phyloP scores from a whole-genome alignment of 176 grass and related monocot species.

The Otatea glauca region DNA sequence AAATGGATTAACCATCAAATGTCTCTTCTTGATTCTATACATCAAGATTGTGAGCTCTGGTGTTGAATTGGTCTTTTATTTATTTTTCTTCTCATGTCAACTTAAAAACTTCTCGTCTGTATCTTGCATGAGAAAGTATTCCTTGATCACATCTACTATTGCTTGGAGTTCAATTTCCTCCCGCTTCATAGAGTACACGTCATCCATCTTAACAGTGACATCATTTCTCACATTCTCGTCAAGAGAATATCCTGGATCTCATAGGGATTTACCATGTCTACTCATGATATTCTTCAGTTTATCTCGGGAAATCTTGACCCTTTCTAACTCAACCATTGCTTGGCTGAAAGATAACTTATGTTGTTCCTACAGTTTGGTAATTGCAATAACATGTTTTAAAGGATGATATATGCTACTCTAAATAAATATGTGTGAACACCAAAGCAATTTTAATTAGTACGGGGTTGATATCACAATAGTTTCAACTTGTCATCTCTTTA shows the following conservation, averaged over 20 bases:
- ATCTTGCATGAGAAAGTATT: conserved; percentile 32
- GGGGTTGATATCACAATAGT: background rate
- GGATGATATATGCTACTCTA: background rate
- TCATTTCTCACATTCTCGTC: conserved; percentile 23
- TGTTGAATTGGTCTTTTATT: too few relatives aligned
- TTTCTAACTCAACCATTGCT: conserved; percentile 44
- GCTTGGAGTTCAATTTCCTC: conserved; percentile 55
- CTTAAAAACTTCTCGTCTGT: too few relatives aligned
- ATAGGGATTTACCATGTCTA: conserved; percentile 30
- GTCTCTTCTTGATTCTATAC: too few relatives aligned
- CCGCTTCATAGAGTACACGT: conserved; percentile 53
- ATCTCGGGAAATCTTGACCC: conserved; percentile 45
- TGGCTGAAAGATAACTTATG: conserved; percentile 46
- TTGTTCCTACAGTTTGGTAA: conserved; percentile 65
- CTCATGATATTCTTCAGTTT: conserved; percentile 62
- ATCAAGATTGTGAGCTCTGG: too few relatives aligned
- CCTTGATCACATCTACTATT: conserved; percentile 56
- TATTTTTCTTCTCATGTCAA: too few relatives aligned
- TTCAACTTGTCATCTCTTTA: background rate
- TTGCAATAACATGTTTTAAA: background rate
- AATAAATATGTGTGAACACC: background rate
- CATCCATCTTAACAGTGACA: conserved; percentile 16
- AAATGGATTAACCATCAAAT: too few relatives aligned
- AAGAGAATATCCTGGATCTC: conserved; percentile 32
- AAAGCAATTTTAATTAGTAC: background rate